Evolutionary conservation across 306 rosid genomes (phyloP), one percentile per base, ranked within the genome.

Genomic region (Delonix regia): DNA sequence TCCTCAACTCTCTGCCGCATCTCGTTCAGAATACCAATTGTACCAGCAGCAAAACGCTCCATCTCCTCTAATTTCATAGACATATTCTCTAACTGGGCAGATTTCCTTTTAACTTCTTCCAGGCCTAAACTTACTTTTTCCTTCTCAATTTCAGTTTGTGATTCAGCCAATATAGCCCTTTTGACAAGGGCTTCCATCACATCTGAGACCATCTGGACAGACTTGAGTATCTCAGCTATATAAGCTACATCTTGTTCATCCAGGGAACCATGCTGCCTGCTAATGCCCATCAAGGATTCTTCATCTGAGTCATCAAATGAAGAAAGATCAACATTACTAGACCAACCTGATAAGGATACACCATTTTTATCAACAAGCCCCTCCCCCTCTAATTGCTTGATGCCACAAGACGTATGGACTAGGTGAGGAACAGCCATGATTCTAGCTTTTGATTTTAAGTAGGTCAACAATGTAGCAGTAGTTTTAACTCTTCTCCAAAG

Each of bases 401-500:
- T 91, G 63, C 97, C 98, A 30, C 33, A 30, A 30, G 33, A 30
- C 4, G 33, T 30, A 53, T 88, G 91, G 24, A 95, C 93, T 83
- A 89, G 83, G 72, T 91, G 92, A 21, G 98, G 95, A 83, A 91
- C 86, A 18, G 88, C 92, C 89, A 93, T 84, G 71, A 89, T 53
- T 82, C 90, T 87, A n/a, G 97, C 92, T 30, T 30, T 30, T 4
- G 33, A 30, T 83, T 91, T 91, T 86, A 93, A 80, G 89, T 91
- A 93, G n/a, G 87, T 82, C 77, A 93, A 86, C 87, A 91, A 69
- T 39, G 88, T 87, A 14, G 87, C 78, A 42, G 91, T 82, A 28
- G 93, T 89, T 82, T 86, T 93, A 49, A 93, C 95, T 86, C 98
- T 89, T 65, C 88, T 82, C 95, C 95, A 93, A 41, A 91, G 89